A percentile compares a stretch with the other conserved stretches of the same genome.
Conservation (phyloP, 805 yeast genomes). For the Candida insectalens region DNA sequence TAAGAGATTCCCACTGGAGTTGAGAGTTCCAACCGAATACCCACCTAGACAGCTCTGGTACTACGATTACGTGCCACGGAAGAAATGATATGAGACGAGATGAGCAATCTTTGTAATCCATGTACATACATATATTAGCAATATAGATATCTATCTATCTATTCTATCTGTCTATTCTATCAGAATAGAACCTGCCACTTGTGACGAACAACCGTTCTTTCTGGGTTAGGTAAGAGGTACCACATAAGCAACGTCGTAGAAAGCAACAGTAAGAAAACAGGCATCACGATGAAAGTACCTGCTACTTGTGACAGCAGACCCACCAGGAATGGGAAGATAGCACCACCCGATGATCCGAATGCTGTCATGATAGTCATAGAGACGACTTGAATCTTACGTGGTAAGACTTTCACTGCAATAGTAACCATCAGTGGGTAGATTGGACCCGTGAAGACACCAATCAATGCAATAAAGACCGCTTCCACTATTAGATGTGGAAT, state of each 20-base stretch:
- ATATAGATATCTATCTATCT: neutral
- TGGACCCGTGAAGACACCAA: conserved; percentile 62
- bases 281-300: conserved; percentile 42
- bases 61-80: conserved; percentile 32
- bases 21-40: conserved; percentile 80
- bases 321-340: conserved; percentile 41
- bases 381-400: conserved; percentile 41
- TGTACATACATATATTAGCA: neutral
- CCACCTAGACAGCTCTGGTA: conserved; percentile 84
- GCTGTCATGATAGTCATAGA: conserved; percentile 44
- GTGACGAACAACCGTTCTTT: conserved; percentile 18
- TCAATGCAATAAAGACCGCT: conserved; percentile 35
- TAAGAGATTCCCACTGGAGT: conserved; percentile 69
- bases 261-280: conserved; percentile 32
- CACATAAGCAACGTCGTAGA: conserved; percentile 27
- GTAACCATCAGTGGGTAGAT: conserved; percentile 46
- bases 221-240: conserved; percentile 35
- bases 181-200: conserved; percentile 18
- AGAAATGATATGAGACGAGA: neutral
- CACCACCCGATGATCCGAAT: conserved; percentile 51
- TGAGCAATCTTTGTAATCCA: neutral
- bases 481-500: conserved; percentile 34
- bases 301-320: conserved; percentile 36
- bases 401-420: conserved; percentile 33
- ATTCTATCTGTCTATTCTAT: neutral